Evolutionary conservation across 176 grass and related monocot species (phyloP).

Genomic region (Bolboschoenus planiculmis): DNA sequence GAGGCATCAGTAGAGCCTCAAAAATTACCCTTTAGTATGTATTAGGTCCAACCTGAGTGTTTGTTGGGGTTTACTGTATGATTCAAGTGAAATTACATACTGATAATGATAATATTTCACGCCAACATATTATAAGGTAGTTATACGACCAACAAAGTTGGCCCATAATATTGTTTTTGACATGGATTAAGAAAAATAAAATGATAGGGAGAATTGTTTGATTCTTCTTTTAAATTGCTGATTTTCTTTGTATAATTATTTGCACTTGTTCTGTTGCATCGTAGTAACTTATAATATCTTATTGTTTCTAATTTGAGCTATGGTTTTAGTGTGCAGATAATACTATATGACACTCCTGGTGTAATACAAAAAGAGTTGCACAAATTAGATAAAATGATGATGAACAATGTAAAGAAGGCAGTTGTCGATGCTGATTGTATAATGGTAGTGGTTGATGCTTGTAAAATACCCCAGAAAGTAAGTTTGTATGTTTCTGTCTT

Average conservation of each 20-base stretch:
- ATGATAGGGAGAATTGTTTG: not conserved
- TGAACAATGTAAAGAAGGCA: conserved; percentile 81
- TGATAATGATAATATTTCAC: not conserved
- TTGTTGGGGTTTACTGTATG: not conserved
- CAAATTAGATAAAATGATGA: conserved; percentile 89
- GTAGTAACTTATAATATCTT: not conserved
- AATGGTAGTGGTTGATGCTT: conserved; percentile 70
- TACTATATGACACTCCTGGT: conserved; percentile 93
- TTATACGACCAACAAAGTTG: not conserved
- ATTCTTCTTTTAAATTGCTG: not conserved
- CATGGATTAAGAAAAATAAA: not conserved
- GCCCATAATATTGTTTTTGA: not conserved
- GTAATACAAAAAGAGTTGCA: conserved; percentile 85
- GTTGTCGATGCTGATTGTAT: conserved; percentile 76
- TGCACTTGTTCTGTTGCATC: not conserved
- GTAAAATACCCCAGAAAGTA: conserved; percentile 68
- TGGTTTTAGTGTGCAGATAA: conserved; percentile 97
- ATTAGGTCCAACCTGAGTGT: not conserved
- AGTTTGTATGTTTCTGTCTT: not conserved
- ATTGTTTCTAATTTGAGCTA: conserved; percentile 50
- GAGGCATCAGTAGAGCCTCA: not conserved
- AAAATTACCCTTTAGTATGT: not conserved
- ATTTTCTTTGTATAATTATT: not conserved
- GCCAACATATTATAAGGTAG: not conserved
- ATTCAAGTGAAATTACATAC: not conserved